A percentile compares a stretch with the other conserved stretches of the same genome.
phyloP scores from a whole-genome alignment of 257 asterid genomes.

The Hygrophila difformis region DNA sequence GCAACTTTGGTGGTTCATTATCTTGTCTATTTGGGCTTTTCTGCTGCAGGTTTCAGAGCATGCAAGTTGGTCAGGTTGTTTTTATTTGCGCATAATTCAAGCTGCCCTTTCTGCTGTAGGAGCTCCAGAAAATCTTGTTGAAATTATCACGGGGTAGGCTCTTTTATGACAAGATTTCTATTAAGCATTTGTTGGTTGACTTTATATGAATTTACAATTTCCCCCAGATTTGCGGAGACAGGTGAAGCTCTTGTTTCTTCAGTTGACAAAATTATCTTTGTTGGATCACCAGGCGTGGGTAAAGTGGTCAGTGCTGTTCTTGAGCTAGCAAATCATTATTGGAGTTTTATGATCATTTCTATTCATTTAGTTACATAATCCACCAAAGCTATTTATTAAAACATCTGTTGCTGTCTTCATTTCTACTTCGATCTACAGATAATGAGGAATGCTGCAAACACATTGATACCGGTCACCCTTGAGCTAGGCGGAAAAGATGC shows the following conservation, averaged over 20 bases:
- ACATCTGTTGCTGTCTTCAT: conserved; percentile 9
- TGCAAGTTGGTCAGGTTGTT: conserved; percentile 99
- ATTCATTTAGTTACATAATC: conserved; percentile 8
- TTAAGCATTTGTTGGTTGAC: conserved; percentile 20
- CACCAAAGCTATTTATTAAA: conserved; percentile 7
- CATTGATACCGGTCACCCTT: conserved; percentile 86
- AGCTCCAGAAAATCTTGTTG: conserved; percentile 98
- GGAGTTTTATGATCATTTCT: no score
- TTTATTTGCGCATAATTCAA: conserved; percentile 84
- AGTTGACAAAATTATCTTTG: conserved; percentile 89
- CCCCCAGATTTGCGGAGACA: conserved; percentile 92
- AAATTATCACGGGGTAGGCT: conserved; percentile 92
- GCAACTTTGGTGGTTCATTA: conserved; percentile 2
- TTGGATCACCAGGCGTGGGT: conserved; percentile 98
- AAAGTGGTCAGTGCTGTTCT: conserved; percentile 52
- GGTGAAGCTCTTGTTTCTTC: conserved; percentile 94
- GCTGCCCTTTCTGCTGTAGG: conserved; percentile 95
- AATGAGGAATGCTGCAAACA: conserved; percentile 86
- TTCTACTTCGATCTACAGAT: conserved; percentile 40
- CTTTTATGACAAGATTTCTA: conserved; percentile 11
- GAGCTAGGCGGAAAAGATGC: conserved; percentile 99
- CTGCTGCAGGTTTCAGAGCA: conserved; percentile 81
- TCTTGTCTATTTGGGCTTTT: conserved; percentile 4
- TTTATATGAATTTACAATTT: conserved; percentile 16
- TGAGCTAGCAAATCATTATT: conserved; percentile 1